Percentiles rank a stretch among this genome's conserved stretches.
These are phyloP conservation scores for Exophiala sideris DNA, from an alignment of 2,329 filamentous ascomycete genomes.

Conservation along the genomic window DNA sequence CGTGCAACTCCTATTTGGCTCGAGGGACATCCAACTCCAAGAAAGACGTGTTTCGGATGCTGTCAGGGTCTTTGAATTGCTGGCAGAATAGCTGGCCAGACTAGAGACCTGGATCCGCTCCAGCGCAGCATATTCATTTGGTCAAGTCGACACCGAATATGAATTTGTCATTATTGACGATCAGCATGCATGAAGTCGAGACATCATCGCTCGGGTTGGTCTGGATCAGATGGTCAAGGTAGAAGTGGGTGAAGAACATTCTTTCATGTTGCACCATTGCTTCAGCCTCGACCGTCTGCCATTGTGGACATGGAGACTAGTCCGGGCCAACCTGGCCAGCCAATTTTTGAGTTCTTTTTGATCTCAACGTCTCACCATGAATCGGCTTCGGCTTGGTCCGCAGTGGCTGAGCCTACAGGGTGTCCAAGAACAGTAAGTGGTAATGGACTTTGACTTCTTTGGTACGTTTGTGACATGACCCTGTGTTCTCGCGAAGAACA, in stretches of 20 bases:
- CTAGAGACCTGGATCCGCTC: background rate
- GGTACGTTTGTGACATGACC: slow-evolving; percentile 9
- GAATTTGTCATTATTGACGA: slow-evolving; percentile 14
- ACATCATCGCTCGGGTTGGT: slow-evolving; percentile 10
- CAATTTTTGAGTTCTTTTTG: background rate
- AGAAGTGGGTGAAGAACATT: slow-evolving; percentile 5
- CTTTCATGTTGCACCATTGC: slow-evolving; percentile 20
- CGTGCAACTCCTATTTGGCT: background rate
- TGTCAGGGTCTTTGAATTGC: slow-evolving; percentile 6
- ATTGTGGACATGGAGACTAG: background rate
- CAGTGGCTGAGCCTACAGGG: slow-evolving; percentile 8
- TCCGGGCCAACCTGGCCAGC: background rate
- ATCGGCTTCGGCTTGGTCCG: slow-evolving; percentile 12
- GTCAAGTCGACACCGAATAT: background rate
- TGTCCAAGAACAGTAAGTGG: slow-evolving; percentile 14
- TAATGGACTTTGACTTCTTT: slow-evolving; percentile 10
- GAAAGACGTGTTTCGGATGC: slow-evolving; percentile 7
- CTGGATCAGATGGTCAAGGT: background rate
- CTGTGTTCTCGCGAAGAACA: background rate
- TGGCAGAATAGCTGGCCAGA: background rate
- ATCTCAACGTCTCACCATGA: slow-evolving; percentile 15
- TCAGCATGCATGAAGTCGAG: slow-evolving; percentile 5
- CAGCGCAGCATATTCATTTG: background rate
- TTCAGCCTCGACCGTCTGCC: slow-evolving; percentile 16
- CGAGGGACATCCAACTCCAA: background rate